phyloP scores from a whole-genome alignment of 768 basidiomycete genomes.

The Chalciporus chontae region DNA sequence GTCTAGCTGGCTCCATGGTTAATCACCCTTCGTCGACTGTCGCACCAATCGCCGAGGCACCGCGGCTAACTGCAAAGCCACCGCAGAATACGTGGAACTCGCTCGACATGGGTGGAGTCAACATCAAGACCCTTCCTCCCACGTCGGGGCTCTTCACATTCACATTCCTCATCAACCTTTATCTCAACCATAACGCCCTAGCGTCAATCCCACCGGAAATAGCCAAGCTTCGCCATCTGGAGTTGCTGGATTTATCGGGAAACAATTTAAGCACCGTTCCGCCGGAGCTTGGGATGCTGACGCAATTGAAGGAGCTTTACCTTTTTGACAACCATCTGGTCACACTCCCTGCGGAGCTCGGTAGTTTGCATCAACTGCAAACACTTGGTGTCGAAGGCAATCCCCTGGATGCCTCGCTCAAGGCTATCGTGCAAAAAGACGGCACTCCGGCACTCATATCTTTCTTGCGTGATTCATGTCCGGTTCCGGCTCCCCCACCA shows the following conservation, averaged over 20 bases:
- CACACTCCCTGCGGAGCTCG: constrained; percentile 82
- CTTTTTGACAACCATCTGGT: constrained; percentile 94
- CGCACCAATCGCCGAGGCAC: constrained; percentile 65
- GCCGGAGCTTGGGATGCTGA: constrained; percentile 87
- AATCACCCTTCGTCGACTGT: constrained; percentile 76
- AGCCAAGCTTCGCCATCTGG: constrained; percentile 77
- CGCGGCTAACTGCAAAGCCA: constrained; percentile 62
- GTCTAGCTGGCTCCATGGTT: constrained; percentile 29
- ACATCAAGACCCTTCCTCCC: constrained; percentile 85
- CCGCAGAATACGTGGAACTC: constrained; percentile 84
- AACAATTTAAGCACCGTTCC: constrained; percentile 80
- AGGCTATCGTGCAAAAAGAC: constrained; percentile 86
- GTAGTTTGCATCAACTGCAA: constrained; percentile 87
- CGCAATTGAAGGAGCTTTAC: constrained; percentile 85
- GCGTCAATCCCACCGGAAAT: constrained; percentile 78
- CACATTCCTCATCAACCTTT: constrained; percentile 90
- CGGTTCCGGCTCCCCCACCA: constrained; percentile 76
- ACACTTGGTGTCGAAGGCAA: constrained; percentile 98
- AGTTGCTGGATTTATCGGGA: constrained; percentile 86
- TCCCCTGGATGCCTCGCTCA: constrained; percentile 75
- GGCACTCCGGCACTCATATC: constrained; percentile 88
- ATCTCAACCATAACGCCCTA: constrained; percentile 93
- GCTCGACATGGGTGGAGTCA: constrained; percentile 94
- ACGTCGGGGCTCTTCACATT: constrained; percentile 77
- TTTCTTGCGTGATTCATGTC: constrained; percentile 91